These are phyloP conservation scores for Dictyostelium citrinum DNA, from an alignment of 78 protist species.

Conservation along the genomic window DNA sequence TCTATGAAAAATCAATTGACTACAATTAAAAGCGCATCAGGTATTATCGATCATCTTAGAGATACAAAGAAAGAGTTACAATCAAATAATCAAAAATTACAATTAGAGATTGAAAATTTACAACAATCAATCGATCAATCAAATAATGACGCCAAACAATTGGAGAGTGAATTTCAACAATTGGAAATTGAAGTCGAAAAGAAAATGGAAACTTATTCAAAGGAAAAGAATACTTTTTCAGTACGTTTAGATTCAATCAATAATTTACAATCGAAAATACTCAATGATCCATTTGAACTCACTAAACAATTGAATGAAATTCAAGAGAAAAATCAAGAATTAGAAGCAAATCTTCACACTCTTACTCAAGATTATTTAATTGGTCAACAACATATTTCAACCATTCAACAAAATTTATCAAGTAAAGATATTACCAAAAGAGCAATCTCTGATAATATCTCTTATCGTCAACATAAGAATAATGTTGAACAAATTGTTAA, in stretches of 20 bases:
- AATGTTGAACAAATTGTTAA: neutral
- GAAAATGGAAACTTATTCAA: neutral
- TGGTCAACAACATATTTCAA: slow-evolving; percentile 7
- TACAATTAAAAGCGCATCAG: neutral
- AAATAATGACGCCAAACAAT: neutral
- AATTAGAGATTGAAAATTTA: neutral
- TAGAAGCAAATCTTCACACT: neutral
- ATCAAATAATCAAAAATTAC: neutral
- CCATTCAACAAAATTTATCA: neutral
- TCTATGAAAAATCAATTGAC: neutral
- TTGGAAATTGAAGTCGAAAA: neutral
- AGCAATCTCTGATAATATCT: slow-evolving; percentile 19
- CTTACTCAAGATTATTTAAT: neutral
- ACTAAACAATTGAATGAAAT: neutral
- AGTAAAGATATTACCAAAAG: slow-evolving; percentile 21
- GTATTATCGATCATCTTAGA: slow-evolving; percentile 9
- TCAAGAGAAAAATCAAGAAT: neutral
- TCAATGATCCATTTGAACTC: neutral
- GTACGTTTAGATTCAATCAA: neutral
- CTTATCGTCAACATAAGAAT: slow-evolving; percentile 10
- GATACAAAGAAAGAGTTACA: neutral
- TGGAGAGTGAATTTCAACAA: neutral
- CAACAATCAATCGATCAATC: neutral
- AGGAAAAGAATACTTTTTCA: slow-evolving; percentile 33
- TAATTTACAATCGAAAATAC: neutral